Conservation (phyloP, 768 basidiomycete genomes). For the Chalciporus pseudorubinellus region DNA sequence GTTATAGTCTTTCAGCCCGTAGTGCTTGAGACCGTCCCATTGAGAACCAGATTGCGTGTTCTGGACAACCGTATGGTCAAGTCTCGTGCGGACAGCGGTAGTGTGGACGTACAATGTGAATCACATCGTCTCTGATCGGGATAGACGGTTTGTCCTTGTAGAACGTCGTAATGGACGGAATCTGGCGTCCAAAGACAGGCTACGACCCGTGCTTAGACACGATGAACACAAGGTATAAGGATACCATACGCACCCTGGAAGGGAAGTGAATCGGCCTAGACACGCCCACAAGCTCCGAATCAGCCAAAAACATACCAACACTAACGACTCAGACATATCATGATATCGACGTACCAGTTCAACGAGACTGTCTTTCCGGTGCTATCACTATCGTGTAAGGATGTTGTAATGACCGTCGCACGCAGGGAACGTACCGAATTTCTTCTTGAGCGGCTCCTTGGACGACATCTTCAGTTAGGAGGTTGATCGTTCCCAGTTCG, state of each 20-base stretch:
- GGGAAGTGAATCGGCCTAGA: constrained; percentile 67
- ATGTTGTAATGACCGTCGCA: background rate
- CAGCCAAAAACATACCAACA: background rate
- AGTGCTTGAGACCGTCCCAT: constrained; percentile 68
- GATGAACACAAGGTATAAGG: background rate
- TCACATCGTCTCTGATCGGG: constrained; percentile 43
- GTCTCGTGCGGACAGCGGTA: background rate
- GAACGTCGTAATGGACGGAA: constrained; percentile 50
- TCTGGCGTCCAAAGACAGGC: constrained; percentile 56
- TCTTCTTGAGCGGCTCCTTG: constrained; percentile 54
- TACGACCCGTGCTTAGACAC: constrained; percentile 24
- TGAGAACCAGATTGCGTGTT: constrained; percentile 72
- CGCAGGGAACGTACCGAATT: constrained; percentile 43
- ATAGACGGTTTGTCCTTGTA: constrained; percentile 11
- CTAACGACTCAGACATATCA: background rate
- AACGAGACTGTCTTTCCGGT: constrained; percentile 54
- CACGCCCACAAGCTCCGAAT: background rate
- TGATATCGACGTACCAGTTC: constrained; percentile 61
- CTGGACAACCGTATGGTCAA: constrained; percentile 29
- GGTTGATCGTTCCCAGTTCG: constrained; percentile 64
- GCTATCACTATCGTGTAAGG: constrained; percentile 27
- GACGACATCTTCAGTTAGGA: constrained; percentile 64
- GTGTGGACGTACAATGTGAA: constrained; percentile 47
- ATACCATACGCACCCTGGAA: constrained; percentile 43
- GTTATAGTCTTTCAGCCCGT: constrained; percentile 48